These are phyloP conservation scores for Aspergillus sparsus DNA, from an alignment of 495 filamentous ascomycete species.

Conservation along the genomic window DNA sequence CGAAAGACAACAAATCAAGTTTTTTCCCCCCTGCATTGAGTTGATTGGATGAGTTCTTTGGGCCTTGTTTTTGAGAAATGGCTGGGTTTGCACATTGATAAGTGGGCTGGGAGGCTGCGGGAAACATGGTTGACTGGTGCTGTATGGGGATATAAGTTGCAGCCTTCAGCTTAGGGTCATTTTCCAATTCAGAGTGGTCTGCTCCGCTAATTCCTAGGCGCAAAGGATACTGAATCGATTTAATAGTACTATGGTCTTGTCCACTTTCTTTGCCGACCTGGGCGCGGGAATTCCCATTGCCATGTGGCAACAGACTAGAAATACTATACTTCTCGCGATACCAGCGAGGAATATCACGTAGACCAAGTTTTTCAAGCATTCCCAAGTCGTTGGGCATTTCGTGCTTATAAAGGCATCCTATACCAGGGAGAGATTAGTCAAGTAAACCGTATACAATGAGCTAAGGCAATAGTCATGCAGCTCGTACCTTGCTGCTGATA, in stretches of 20 bases:
- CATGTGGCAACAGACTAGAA: constrained; percentile 29
- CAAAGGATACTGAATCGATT: constrained; percentile 28
- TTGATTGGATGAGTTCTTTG: constrained; percentile 14
- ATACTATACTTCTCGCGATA: constrained; percentile 50
- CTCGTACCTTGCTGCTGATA: constrained; percentile 69
- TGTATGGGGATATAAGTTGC: constrained; percentile 12
- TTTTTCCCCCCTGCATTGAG: constrained; percentile 16
- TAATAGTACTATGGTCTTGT: constrained; percentile 22
- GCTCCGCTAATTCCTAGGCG: constrained; percentile 20
- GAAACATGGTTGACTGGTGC: constrained; percentile 12
- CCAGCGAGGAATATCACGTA: constrained; percentile 58
- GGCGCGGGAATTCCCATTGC: constrained; percentile 22
- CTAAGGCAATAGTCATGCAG: no score
- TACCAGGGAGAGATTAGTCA: background rate
- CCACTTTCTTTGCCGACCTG: constrained; percentile 23
- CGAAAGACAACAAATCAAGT: constrained; percentile 27
- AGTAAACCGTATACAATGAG: constrained; percentile 2
- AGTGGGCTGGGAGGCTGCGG: constrained; percentile 12
- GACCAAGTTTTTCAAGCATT: constrained; percentile 64
- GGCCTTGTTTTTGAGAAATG: constrained; percentile 17
- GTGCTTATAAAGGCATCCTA: constrained; percentile 79
- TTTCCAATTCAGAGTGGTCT: constrained; percentile 18
- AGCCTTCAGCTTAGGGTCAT: constrained; percentile 21
- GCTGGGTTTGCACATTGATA: constrained; percentile 14
- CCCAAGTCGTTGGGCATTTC: constrained; percentile 70